Evolutionary conservation across 371 early-diverging fungal species (phyloP), one percentile per base, ranked within the genome.

Genomic region (Rhizopus arrhizus): DNA sequence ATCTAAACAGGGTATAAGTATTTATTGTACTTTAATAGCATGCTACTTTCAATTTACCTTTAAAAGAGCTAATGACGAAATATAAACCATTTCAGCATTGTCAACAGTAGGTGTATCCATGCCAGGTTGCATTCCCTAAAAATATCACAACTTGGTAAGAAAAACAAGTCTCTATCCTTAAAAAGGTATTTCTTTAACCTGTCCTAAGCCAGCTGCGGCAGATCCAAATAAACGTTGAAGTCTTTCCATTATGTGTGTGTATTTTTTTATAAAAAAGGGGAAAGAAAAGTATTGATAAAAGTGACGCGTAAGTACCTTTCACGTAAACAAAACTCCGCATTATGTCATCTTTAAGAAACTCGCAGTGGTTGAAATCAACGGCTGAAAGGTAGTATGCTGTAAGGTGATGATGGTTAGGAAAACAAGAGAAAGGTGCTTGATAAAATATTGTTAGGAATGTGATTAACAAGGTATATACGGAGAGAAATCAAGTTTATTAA

Each of bases 41-140:
- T 22, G 22, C 22, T 22, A 22, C 22, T 22, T 22, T 22, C 22
- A 1, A 22, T 22, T 22, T 49, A 96, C 95, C 88, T 98, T 99
- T 42, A 99, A 79, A 32, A 99, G 85, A 0, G 99, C 99, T 41
- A 99, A 88, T 7, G 99, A 97, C 28, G 99, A 99, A 62, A 99
- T 99, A 78, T 99, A 96, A 22, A 99, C 95, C 75, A 95, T 95
- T 83, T 99, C 99, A 48, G 99, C 93, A 56, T 98, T 98, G 78
- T 99, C 99, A 11, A 94, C 92, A 35, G 90, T 90, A 28, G 91
- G 93, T 33, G 86, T 86, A 74, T 95, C 96, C 72, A 88, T 76
- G 33, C 91, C 94, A 48, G 91, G 91, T 72, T 91, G 91, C 55
- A 83, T 73, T 22, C 72, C 66, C 66, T 77, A 51, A 22, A 22